Evolutionary conservation across 257 asterid species (phyloP).

Genomic region (Rehmannia glutinosa): DNA sequence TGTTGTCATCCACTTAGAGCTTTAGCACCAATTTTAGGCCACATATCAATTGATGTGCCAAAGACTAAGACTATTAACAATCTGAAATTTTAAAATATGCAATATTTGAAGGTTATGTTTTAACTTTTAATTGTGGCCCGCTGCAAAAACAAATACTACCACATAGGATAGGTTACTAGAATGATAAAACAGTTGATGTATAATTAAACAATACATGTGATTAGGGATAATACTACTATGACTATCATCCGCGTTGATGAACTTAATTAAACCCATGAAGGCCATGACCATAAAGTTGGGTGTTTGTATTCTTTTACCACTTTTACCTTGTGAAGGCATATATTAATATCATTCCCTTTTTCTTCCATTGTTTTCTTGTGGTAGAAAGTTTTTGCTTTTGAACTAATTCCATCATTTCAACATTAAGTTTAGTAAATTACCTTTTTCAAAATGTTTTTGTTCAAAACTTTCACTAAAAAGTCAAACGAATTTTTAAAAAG

Average conservation of each 20-base stretch:
- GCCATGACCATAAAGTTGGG: too few relatives aligned
- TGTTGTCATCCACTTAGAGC: too few relatives aligned
- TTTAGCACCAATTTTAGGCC: too few relatives aligned
- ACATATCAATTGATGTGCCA: too few relatives aligned
- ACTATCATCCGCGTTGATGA: not conserved
- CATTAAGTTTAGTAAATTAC: slow-evolving; percentile 7
- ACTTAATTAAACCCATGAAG: too few relatives aligned
- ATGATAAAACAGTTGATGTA: not conserved
- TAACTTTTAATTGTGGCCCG: too few relatives aligned
- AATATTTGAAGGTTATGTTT: too few relatives aligned
- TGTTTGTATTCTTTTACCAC: slow-evolving; percentile 9
- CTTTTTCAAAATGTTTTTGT: not conserved
- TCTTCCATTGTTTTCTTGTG: not conserved
- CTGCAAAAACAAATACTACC: too few relatives aligned
- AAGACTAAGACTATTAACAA: too few relatives aligned
- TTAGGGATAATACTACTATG: not conserved
- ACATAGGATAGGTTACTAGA: too few relatives aligned
- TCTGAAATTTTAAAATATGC: too few relatives aligned
- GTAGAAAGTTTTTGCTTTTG: slow-evolving; percentile 23
- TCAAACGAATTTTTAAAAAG: not conserved
- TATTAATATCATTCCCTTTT: not conserved
- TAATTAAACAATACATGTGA: not conserved
- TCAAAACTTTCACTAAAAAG: not conserved
- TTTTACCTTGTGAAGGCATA: slow-evolving; percentile 11
- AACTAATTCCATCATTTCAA: slow-evolving; percentile 13